Evolutionary conservation across 106 monocot genomes (phyloP), one percentile per base, ranked within the genome.

Genomic region (Phalaenopsis aphrodite): DNA sequence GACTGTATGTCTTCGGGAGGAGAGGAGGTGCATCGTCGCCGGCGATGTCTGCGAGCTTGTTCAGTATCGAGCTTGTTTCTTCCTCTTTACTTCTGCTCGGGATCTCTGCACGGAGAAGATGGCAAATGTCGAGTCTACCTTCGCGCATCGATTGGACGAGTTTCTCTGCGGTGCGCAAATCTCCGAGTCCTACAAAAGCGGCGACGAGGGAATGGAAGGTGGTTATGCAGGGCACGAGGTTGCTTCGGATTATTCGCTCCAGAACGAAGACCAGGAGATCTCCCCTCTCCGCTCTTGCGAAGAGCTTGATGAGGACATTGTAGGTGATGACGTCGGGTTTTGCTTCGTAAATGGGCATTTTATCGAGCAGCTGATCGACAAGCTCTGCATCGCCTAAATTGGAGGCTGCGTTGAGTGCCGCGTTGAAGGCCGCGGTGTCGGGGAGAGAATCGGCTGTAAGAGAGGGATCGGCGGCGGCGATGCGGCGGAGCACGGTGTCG

Each of bases 131-230:
- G 11, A 36, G 57, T 77, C 90, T 80, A 30, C 86, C 79, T 52
- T 92, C 96, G 21, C 96, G 82, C 96, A 96, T 92, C 18, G 88
- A 87, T 83, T 94, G 93, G 23, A 96, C 90, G 14, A 96, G 52
- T 46, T 55, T 89, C 91, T 97, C 97, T 0, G 92, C 92, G 0
- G 85, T 88, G 19, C 16, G 55, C 74, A 97, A 56, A n/a, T 97
- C 94, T 11, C 92, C 86, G 42, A 94, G 85, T 14, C 97, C 97
- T 2, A 97, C 85, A 41, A 83, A 97, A 5, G 94, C 97, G 1
- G 97, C 92, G 45, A 97, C 92, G 43, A 97, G 81, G 15, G 97
- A 97, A 15, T 94, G 90, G 78, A 94, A 38, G 12, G 97, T 94
- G 3, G 94, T 92, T 42, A 75, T 45, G 81, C 94, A 94, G 1